Percentiles rank a stretch among this genome's conserved stretches.
These are phyloP conservation scores for Malus domestica DNA, from an alignment of 306 rosid species.

Conservation along the genomic window DNA sequence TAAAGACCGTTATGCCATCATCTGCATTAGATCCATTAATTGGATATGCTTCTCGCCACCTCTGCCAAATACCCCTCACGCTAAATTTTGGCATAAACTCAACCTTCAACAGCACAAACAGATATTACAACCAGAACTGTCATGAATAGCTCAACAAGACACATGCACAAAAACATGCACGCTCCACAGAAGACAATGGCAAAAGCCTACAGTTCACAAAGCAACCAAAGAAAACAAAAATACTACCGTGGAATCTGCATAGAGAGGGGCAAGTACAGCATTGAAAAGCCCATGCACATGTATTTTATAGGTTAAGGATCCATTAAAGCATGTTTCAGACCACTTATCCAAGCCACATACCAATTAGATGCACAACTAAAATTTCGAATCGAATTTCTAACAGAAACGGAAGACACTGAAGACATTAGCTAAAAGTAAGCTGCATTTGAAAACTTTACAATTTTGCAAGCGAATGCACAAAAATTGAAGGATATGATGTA, in stretches of 20 bases:
- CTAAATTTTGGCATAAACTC: conserved; percentile 94
- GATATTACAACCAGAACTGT: conserved; percentile 15
- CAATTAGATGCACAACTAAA: not conserved
- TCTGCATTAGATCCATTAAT: conserved; percentile 42
- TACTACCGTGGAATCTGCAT: conserved; percentile 78
- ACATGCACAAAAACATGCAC: not conserved
- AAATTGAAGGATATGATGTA: conserved; percentile 80
- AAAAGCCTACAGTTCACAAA: conserved; percentile 1
- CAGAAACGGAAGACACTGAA: not conserved
- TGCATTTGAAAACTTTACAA: conserved; percentile 1
- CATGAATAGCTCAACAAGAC: conserved; percentile 8
- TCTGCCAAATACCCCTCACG: conserved; percentile 87
- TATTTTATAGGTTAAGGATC: conserved; percentile 51
- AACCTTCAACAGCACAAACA: conserved; percentile 55
- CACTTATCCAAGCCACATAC: not conserved
- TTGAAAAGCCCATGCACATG: conserved; percentile 97
- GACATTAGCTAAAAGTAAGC: not conserved
- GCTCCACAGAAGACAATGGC: not conserved
- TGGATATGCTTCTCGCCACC: conserved; percentile 94
- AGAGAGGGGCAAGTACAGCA: conserved; percentile 84
- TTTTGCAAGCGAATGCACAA: not conserved
- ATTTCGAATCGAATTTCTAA: not conserved
- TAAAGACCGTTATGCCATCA: conserved; percentile 65
- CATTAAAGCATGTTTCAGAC: conserved; percentile 17
- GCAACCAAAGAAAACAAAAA: not conserved